Conservation (phyloP, 2,329 filamentous ascomycete species). For the Xylaria sp. region DNA sequence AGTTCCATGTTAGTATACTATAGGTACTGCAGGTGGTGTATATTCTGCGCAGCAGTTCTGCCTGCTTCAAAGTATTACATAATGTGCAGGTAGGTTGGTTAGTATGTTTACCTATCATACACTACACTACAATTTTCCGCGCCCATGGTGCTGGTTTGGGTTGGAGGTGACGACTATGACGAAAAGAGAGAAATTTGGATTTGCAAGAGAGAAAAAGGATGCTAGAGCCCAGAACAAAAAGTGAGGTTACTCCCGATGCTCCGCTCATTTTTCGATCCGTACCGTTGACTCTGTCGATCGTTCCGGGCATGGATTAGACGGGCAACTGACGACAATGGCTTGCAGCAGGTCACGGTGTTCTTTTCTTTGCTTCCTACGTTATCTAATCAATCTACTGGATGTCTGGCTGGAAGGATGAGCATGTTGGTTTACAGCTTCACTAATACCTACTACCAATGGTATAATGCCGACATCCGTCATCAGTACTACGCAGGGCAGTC, state of each 20-base stretch:
- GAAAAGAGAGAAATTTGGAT: background rate
- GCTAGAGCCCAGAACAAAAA: background rate
- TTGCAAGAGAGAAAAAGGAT: no score
- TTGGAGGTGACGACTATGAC: background rate
- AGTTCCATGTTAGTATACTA: constrained; percentile 1
- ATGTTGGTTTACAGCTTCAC: background rate
- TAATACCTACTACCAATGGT: background rate
- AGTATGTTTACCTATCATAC: no score
- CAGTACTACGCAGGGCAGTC: background rate
- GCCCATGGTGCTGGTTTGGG: background rate
- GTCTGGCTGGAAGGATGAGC: background rate
- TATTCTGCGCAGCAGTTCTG: background rate
- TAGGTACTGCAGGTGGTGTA: background rate
- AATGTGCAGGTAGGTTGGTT: background rate
- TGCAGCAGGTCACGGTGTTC: background rate
- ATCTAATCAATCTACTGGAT: background rate
- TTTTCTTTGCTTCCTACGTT: background rate
- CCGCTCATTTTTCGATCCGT: constrained; percentile 22
- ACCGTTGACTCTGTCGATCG: background rate
- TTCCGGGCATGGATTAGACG: background rate
- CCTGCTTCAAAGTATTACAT: background rate
- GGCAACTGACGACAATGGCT: constrained; percentile 1
- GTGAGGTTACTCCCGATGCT: constrained; percentile 28
- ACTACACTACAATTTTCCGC: background rate
- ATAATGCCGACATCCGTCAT: background rate